Evolutionary conservation across 1,284 basidiomycete genomes (phyloP), one percentile per base, ranked within the genome.

Genomic region (Tilletiaria anomala): DNA sequence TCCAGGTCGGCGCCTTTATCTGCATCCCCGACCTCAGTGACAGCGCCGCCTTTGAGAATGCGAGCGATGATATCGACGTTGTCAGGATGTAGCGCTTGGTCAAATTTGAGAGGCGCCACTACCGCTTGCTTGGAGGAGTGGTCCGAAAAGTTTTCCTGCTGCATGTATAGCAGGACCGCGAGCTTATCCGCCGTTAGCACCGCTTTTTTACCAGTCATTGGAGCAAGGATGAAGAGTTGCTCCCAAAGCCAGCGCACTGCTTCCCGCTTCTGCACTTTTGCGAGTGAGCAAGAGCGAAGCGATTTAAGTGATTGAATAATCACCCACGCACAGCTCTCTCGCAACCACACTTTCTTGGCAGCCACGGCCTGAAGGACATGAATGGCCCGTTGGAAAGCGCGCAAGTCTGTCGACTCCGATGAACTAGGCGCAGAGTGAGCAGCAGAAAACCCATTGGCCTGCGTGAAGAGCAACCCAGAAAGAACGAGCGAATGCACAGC

Each of bases 301-400:
- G n/a, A n/a, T n/a, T n/a, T n/a, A n/a, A n/a, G n/a, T n/a, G n/a
- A n/a, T 35, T 81, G 71, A 35, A 74, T 68, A 24, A 91, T 71
- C 17, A 79, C 76, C 80, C 86, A 94, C 77, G 83, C 91, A 14
- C 79, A 80, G 59, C 83, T 83, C 70, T 97, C 91, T 32, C 81
- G 73, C 44, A 97, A 70, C 88, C 89, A 96, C 0, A 79, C 78
- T 68, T 91, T 94, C 62, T 79, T 77, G 55, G 81, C 77, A 12
- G 83, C 83, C 31, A 94, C 71, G 2, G 71, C 72, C 20, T 82
- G 55, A 12, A 96, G 73, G 46, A 80, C 72, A 14, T 71, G 69
- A 45, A 91, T 64, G 18, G 79, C 73, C n/a, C 75, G 70, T 38
- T 72, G 69, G 63, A 78, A 91, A 45, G 77, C 75, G 16, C 73